Evolutionary conservation across 768 basidiomycete species (phyloP).

Genomic region (Serendipita sp.): DNA sequence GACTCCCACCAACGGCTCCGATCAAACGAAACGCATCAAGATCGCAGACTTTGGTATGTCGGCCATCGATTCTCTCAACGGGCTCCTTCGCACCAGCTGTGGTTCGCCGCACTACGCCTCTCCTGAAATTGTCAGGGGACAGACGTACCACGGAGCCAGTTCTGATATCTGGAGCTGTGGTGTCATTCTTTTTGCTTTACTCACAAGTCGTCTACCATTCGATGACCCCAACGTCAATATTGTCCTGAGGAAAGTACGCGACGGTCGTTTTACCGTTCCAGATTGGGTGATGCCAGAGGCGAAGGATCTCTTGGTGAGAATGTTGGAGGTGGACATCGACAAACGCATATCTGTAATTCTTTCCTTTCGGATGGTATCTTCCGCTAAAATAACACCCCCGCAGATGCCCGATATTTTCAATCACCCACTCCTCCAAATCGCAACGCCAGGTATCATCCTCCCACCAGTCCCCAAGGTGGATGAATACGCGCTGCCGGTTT

Average conservation of each 20-base stretch:
- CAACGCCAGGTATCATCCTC: constrained; percentile 32
- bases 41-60: constrained; percentile 99
- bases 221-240: constrained; percentile 75
- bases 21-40: constrained; percentile 51
- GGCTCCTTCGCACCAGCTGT: constrained; percentile 85
- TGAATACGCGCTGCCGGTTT: constrained; percentile 30
- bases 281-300: constrained; percentile 66
- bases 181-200: constrained; percentile 78
- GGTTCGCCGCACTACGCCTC: constrained; percentile 95
- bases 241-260: constrained; percentile 74
- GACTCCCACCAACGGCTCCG: constrained; percentile 45
- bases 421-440: constrained; percentile 68
- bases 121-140: constrained; percentile 88
- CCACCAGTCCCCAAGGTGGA: background rate
- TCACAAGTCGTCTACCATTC: constrained; percentile 84
- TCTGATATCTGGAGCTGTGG: constrained; percentile 97
- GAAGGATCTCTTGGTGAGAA: constrained; percentile 64
- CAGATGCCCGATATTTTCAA: constrained; percentile 75
- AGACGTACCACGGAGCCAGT: constrained; percentile 74
- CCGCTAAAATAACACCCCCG: constrained; percentile 1
- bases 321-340: constrained; percentile 77
- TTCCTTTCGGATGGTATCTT: too few relatives aligned
- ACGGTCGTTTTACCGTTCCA: constrained; percentile 75
- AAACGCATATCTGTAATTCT: constrained; percentile 62
- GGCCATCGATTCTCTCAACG: constrained; percentile 73